phyloP scores from a whole-genome alignment of 2,329 filamentous ascomycete genomes.

The Fusarium beomiforme region DNA sequence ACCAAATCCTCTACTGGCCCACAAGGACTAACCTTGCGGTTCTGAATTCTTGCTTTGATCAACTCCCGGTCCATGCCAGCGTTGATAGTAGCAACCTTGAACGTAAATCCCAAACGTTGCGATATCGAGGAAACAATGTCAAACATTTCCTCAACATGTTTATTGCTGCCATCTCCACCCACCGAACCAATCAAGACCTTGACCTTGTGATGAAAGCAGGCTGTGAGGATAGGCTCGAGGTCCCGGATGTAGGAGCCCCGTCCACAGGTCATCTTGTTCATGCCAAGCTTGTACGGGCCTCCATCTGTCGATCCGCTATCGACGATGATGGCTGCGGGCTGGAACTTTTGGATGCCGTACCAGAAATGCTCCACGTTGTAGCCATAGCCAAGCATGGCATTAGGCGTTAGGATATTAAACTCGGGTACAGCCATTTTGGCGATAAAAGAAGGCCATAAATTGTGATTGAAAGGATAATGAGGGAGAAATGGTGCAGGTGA shows the following conservation, averaged over 20 bases:
- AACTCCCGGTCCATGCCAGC: slow-evolving; percentile 45
- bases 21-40: slow-evolving; percentile 43
- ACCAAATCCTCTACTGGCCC: slow-evolving; percentile 49
- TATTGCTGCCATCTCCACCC: slow-evolving; percentile 52
- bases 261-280: slow-evolving; percentile 50
- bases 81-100: slow-evolving; percentile 48
- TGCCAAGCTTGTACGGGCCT: slow-evolving; percentile 49
- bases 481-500: not conserved
- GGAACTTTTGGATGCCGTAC: slow-evolving; percentile 42
- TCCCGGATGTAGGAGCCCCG: slow-evolving; percentile 52
- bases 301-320: slow-evolving; percentile 46
- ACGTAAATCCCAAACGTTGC: slow-evolving; percentile 38
- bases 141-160: slow-evolving; percentile 52
- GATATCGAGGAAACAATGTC: slow-evolving; percentile 51
- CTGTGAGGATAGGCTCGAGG: slow-evolving; percentile 44
- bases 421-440: not conserved
- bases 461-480: not conserved
- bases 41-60: slow-evolving; percentile 43
- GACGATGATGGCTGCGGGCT: slow-evolving; percentile 43
- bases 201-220: slow-evolving; percentile 36
- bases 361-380: slow-evolving; percentile 45
- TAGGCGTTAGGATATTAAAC: slow-evolving; percentile 44
- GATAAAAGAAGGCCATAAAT: not conserved
- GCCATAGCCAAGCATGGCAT: slow-evolving; percentile 48
- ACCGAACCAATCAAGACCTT: slow-evolving; percentile 49